Conservation (phyloP, 164 flowering plant genomes). For the Annona cherimola region DNA sequence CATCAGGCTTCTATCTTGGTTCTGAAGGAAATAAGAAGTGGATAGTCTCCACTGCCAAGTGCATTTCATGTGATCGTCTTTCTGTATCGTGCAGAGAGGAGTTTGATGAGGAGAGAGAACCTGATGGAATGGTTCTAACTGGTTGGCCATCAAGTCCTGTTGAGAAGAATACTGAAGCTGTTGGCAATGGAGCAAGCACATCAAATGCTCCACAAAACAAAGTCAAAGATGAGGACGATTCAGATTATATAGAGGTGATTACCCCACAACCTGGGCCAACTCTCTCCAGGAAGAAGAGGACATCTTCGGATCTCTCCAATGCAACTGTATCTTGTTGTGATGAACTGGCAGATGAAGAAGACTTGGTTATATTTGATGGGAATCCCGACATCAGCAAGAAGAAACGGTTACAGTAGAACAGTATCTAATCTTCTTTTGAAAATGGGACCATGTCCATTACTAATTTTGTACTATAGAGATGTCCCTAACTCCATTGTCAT, state of each 20-base stretch:
- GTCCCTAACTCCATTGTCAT: neutral
- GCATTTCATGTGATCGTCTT: neutral
- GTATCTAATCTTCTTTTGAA: slow-evolving; percentile 19
- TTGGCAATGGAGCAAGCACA: slow-evolving; percentile 46
- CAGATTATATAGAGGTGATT: slow-evolving; percentile 33
- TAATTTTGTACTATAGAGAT: neutral
- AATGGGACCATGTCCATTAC: neutral
- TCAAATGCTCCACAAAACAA: slow-evolving; percentile 30
- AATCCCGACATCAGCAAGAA: slow-evolving; percentile 29
- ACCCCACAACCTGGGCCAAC: slow-evolving; percentile 12
- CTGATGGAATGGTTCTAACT: slow-evolving; percentile 86
- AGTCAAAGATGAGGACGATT: slow-evolving; percentile 28
- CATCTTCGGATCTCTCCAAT: slow-evolving; percentile 34
- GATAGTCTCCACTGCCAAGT: neutral
- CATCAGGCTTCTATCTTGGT: neutral
- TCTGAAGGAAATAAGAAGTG: neutral
- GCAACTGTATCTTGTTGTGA: slow-evolving; percentile 10
- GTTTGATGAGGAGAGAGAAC: slow-evolving; percentile 92
- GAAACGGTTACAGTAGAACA: slow-evolving; percentile 36
- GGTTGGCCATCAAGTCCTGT: slow-evolving; percentile 68
- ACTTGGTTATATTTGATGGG: slow-evolving; percentile 37
- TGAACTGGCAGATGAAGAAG: slow-evolving; percentile 27
- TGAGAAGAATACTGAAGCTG: slow-evolving; percentile 27
- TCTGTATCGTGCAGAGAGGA: slow-evolving; percentile 51
- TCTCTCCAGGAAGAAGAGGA: slow-evolving; percentile 54